Percentiles rank a stretch among this genome's conserved stretches.
These are phyloP conservation scores for Lyophyllum shimeji DNA, from an alignment of 768 basidiomycete species.

Conservation along the genomic window DNA sequence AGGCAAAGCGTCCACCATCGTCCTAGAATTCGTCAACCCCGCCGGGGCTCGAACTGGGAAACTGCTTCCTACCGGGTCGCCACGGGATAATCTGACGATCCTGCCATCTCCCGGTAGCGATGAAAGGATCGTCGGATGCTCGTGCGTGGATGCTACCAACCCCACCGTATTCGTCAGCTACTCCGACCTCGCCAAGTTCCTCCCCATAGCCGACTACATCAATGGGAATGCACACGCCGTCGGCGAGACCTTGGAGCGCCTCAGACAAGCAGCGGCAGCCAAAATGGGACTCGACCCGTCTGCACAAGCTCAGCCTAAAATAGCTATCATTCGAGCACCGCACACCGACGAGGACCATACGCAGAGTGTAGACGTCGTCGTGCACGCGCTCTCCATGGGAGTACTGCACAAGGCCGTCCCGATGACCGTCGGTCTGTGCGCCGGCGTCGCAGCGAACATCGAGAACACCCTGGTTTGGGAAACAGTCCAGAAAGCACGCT, in stretches of 20 bases:
- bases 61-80: conserved; percentile 60
- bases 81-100: conserved; percentile 45
- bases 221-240: conserved; percentile 24
- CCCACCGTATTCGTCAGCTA: conserved; percentile 64
- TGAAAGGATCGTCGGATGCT: conserved; percentile 34
- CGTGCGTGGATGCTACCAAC: conserved; percentile 74
- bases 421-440: conserved; percentile 70
- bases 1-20: conserved; percentile 61
- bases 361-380: conserved; percentile 44
- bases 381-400: conserved; percentile 71
- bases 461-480: conserved; percentile 56
- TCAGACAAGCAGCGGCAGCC: conserved; percentile 55
- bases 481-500: conserved; percentile 35
- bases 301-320: conserved; percentile 70
- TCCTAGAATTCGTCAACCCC: conserved; percentile 65
- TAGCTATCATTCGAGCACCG: conserved; percentile 52
- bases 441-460: conserved; percentile 62
- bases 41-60: conserved; percentile 70
- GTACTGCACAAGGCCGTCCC: conserved; percentile 69
- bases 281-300: conserved; percentile 64
- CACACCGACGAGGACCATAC: conserved; percentile 19
- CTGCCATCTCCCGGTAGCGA: conserved; percentile 10
- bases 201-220: conserved; percentile 40
- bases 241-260: conserved; percentile 42
- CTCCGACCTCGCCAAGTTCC: conserved; percentile 37